Conservation (phyloP, 2,329 filamentous ascomycete species). For the Claviceps arundinis region DNA sequence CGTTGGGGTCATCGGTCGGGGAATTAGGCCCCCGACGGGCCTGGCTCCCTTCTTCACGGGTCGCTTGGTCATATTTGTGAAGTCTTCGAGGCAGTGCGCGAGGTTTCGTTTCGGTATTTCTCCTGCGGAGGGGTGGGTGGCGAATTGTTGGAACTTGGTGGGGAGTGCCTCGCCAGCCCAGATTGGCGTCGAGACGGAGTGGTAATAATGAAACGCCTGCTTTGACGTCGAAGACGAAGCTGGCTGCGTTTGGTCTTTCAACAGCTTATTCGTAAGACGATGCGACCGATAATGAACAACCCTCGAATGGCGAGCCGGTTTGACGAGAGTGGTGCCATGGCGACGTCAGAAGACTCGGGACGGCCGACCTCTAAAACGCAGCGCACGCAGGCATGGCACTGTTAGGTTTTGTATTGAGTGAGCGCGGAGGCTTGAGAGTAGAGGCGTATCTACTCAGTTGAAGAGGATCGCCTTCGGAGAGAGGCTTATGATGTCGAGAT, state of each 20-base stretch:
- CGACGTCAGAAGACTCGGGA: constrained; percentile 24
- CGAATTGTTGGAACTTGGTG: neutral
- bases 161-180: neutral
- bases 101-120: neutral
- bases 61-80: constrained; percentile 13
- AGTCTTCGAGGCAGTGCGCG: neutral
- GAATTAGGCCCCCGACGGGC: constrained; percentile 14
- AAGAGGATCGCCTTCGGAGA: neutral
- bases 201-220: neutral
- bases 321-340: constrained; percentile 45
- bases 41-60: constrained; percentile 9
- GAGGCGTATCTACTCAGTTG: neutral
- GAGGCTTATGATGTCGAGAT: neutral
- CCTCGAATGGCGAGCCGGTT: constrained; percentile 19
- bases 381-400: constrained; percentile 22
- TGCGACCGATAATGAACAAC: neutral
- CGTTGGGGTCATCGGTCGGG: constrained; percentile 13
- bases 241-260: neutral
- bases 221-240: neutral
- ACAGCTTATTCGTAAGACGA: neutral
- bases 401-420: neutral
- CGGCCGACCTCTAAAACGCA: constrained; percentile 38
- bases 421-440: neutral
- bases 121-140: neutral
- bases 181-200: neutral